phyloP scores from a whole-genome alignment of 371 early-diverging fungal genomes.

The Apophysomyces elegans region DNA sequence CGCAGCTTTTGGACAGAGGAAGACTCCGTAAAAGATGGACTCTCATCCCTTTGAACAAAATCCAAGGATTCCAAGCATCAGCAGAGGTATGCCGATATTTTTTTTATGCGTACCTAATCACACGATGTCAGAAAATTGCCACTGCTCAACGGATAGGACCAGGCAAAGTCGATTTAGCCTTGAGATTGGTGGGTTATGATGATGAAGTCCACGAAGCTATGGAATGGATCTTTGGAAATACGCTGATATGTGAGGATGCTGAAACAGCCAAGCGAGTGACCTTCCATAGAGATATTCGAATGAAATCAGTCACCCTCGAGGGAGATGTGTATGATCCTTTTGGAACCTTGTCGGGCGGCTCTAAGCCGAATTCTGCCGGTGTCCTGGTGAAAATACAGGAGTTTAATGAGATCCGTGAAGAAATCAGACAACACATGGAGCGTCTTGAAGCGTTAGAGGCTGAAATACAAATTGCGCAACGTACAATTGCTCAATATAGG shows the following conservation, averaged over 20 bases:
- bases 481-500: conserved; percentile 48
- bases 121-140: conserved; percentile 46
- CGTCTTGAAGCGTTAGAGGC: conserved; percentile 52
- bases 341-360: conserved; percentile 98
- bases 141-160: conserved; percentile 79
- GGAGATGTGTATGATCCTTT: conserved; percentile 99
- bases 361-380: conserved; percentile 77
- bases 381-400: conserved; percentile 74
- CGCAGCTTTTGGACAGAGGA: conserved; percentile 83
- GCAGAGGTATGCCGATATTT: conserved; percentile 55
- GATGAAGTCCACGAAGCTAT: conserved; percentile 84
- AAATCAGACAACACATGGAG: conserved; percentile 52
- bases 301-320: conserved; percentile 94
- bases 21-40: conserved; percentile 86
- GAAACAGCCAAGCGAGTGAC: conserved; percentile 88
- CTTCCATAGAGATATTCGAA: conserved; percentile 78
- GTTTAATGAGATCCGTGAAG: conserved; percentile 60
- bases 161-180: conserved; percentile 83
- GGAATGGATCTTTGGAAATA: conserved; percentile 95
- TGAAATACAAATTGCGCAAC: conserved; percentile 43
- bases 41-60: conserved; percentile 98
- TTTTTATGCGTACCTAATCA: background rate
- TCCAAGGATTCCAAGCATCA: conserved; percentile 67
- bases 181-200: conserved; percentile 84
- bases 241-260: conserved; percentile 90